Evolutionary conservation across 257 asterid species (phyloP).

Genomic region (Handroanthus guayacan): DNA sequence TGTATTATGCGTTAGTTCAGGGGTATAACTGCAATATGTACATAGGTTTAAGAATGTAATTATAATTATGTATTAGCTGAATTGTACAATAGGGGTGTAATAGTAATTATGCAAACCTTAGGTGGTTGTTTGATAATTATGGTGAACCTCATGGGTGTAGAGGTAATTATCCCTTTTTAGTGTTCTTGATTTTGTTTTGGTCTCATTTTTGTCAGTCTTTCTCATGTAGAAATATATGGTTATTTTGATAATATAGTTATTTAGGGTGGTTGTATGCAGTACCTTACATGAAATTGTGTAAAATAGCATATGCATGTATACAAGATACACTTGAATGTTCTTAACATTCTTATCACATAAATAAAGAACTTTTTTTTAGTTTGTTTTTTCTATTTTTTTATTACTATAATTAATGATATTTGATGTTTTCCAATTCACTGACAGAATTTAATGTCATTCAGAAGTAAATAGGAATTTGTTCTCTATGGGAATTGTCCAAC

Average conservation of each 20-base stretch:
- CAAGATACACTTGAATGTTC: conserved; percentile 26
- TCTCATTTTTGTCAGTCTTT: neutral
- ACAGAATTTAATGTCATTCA: conserved; percentile 1
- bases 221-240: conserved; percentile 39
- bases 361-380: neutral
- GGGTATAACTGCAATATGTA: too few relatives aligned
- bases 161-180: neutral
- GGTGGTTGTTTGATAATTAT: too few relatives aligned
- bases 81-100: too few relatives aligned
- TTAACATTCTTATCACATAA: neutral
- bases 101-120: too few relatives aligned
- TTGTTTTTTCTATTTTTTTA: neutral
- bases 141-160: too few relatives aligned
- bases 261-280: conserved; percentile 26
- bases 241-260: conserved; percentile 30
- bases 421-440: conserved; percentile 6
- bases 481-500: neutral
- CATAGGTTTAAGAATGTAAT: too few relatives aligned
- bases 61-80: too few relatives aligned
- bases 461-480: neutral
- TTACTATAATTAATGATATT: neutral
- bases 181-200: neutral
- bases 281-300: conserved; percentile 11
- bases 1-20: too few relatives aligned
- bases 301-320: conserved; percentile 26